Evolutionary conservation across 1,139 yeast genomes (phyloP).

Genomic region (Petasospora rhodanensis): DNA sequence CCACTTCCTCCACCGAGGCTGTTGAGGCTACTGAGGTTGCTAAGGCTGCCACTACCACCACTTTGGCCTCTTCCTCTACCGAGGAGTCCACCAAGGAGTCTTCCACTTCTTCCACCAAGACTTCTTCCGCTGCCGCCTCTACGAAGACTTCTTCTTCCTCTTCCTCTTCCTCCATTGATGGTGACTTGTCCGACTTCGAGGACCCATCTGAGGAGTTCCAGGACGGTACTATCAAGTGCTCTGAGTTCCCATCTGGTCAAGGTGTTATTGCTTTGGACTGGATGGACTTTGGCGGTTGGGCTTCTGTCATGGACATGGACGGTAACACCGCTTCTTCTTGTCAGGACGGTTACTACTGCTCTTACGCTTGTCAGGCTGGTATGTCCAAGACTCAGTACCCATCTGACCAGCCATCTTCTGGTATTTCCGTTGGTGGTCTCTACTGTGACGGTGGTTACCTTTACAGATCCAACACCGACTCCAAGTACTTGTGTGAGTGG

Average conservation of each 20-base stretch:
- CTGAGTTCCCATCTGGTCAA: constrained; percentile 39
- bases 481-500: constrained; percentile 72
- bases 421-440: constrained; percentile 79
- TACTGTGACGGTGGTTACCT: constrained; percentile 64
- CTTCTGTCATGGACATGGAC: constrained; percentile 27
- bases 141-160: constrained; percentile 28
- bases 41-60: constrained; percentile 38
- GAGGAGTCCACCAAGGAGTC: constrained; percentile 10
- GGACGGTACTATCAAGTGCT: constrained; percentile 2
- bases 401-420: constrained; percentile 60
- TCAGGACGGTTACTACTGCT: constrained; percentile 73
- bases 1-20: no score
- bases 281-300: constrained; percentile 68
- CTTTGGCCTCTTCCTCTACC: constrained; percentile 14
- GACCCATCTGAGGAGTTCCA: constrained; percentile 35
- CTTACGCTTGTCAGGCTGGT: constrained; percentile 86
- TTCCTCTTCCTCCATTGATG: constrained; percentile 34
- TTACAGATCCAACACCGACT: constrained; percentile 58
- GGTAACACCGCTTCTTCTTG: constrained; percentile 34
- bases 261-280: constrained; percentile 63
- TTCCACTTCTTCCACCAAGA: constrained; percentile 20
- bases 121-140: constrained; percentile 24
- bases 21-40: constrained; percentile 69
- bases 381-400: constrained; percentile 93
- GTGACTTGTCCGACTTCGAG: constrained; percentile 51